phyloP scores from a whole-genome alignment of 2,329 filamentous ascomycete species.

The Botryotinia calthae region DNA sequence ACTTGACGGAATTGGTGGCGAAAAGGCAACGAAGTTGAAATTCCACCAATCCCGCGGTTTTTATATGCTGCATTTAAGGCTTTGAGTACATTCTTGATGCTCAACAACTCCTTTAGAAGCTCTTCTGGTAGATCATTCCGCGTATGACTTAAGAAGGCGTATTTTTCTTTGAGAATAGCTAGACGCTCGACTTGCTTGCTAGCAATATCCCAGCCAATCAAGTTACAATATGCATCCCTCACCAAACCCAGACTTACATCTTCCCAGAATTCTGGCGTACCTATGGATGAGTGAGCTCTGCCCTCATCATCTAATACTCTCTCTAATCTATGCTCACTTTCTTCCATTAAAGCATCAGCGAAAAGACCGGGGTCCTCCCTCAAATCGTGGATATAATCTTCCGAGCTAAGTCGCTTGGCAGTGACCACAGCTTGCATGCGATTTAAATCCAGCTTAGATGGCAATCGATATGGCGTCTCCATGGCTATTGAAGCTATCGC shows the following conservation, averaged over 20 bases:
- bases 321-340: not conserved
- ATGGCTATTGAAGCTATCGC: not conserved
- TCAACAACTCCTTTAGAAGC: not conserved
- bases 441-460: not conserved
- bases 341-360: not conserved
- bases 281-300: not conserved
- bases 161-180: not conserved
- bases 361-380: not conserved
- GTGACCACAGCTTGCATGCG: not conserved
- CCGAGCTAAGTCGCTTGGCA: not conserved
- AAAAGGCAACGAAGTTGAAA: not conserved
- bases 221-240: not conserved
- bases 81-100: not conserved
- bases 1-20: not conserved
- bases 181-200: not conserved
- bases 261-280: not conserved
- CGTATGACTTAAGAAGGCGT: not conserved
- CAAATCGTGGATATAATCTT: not conserved
- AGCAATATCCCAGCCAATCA: not conserved
- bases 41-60: not conserved
- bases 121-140: not conserved
- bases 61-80: not conserved
- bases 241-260: not conserved
- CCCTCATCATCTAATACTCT: not conserved
- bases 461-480: not conserved